Evolutionary conservation across 2,329 filamentous ascomycete species (phyloP), one percentile per base, ranked within the genome.

Genomic region (Elsinoe ampelina): DNA sequence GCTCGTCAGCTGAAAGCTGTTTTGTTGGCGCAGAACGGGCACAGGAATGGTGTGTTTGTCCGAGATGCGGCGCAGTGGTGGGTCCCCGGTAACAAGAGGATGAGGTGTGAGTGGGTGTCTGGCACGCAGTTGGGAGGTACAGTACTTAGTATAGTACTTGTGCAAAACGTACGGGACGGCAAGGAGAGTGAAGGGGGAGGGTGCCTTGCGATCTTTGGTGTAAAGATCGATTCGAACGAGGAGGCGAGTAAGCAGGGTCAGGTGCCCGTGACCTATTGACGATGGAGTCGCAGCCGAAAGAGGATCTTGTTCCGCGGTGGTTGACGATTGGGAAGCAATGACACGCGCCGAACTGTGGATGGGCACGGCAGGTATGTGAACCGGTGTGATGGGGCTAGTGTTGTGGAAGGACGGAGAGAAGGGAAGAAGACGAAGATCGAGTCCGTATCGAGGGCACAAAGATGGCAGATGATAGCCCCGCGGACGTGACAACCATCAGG

Each of bases 21-120:
- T 52, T 52, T 20, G 35, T 52, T 52, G 48, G 48, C 48, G 48
- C 17, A 52, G 48, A 22, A 52, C 48, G 48, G 48, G 48, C 17
- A 39, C n/a, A 39, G 34, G 48, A 52, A 52, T 52, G 48, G 48
- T 34, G 48, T 22, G 22, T 26, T 26, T 38, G 45, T 50, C 32
- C 45, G 22, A 35, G 15, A 30, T 50, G 32, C 45, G 45, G 45
- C 45, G 45, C 13, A 36, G 26, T 34, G 36, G 48, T 52, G 48
- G 48, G 17, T 15, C 48, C 26, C 34, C 32, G 48, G 13, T 20
- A 19, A 34, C 19, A 52, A 26, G 13, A 20, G 34, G 10, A 26
- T 17, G 35, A 38, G 48, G 32, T 52, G 32, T 26, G 26, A 35
- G 45, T 20, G 45, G 45, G 26, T 30, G 17, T 8, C 17, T 22